phyloP scores from a whole-genome alignment of 1,284 basidiomycete species.

The Sanghuangporus baumii region DNA sequence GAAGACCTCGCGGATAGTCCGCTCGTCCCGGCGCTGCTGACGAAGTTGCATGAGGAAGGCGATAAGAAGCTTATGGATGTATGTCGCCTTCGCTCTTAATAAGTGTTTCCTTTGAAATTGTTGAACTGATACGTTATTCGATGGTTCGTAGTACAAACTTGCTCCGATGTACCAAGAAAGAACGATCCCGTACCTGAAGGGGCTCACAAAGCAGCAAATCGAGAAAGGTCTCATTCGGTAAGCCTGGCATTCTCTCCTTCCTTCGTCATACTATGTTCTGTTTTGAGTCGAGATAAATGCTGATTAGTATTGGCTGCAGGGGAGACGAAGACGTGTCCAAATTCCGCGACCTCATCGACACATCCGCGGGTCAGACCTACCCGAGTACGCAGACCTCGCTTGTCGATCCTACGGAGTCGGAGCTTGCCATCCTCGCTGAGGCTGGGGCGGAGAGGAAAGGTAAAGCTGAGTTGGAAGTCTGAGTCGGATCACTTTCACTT shows the following conservation, averaged over 20 bases:
- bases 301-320: constrained; percentile 12
- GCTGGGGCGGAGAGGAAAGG: not conserved
- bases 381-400: constrained; percentile 23
- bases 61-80: constrained; percentile 30
- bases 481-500: not conserved
- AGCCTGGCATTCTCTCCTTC: not conserved
- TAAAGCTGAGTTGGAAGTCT: not conserved
- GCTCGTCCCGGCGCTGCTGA: constrained; percentile 32
- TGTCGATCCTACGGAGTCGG: constrained; percentile 22
- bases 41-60: constrained; percentile 32
- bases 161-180: constrained; percentile 29
- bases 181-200: constrained; percentile 34
- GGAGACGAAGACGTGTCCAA: constrained; percentile 24
- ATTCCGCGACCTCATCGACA: constrained; percentile 24
- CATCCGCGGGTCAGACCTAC: constrained; percentile 15
- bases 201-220: constrained; percentile 31
- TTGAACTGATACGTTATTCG: not conserved
- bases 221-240: constrained; percentile 31
- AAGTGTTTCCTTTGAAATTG: not conserved
- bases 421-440: constrained; percentile 15
- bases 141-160: constrained; percentile 28
- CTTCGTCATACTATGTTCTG: not conserved
- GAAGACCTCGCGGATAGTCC: constrained; percentile 33
- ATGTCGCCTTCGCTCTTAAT: constrained; percentile 2
- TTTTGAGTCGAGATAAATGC: not conserved